Evolutionary conservation across 768 basidiomycete species (phyloP).

Genomic region (Hericium alpestre): DNA sequence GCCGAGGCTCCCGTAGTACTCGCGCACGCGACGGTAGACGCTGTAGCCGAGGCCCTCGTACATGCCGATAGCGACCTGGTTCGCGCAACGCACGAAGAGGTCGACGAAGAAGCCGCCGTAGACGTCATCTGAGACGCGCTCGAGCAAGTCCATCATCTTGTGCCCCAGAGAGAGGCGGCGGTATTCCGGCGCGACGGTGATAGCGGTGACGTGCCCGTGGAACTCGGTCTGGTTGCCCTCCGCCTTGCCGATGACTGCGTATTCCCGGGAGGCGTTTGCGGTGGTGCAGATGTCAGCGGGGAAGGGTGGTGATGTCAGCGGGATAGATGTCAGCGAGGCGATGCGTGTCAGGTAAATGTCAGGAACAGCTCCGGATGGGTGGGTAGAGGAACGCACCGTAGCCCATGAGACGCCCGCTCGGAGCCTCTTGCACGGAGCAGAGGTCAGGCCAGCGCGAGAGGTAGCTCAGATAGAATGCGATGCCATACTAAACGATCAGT

Average conservation of each 20-base stretch:
- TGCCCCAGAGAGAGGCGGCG: constrained; percentile 80
- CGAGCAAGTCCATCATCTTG: constrained; percentile 79
- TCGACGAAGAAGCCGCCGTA: constrained; percentile 90
- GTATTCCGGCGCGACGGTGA: constrained; percentile 91
- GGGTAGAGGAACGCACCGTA: constrained; percentile 53
- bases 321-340: too few species aligned
- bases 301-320: too few species aligned
- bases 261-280: too few species aligned
- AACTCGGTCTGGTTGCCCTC: constrained; percentile 69
- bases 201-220: constrained; percentile 92
- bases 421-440: constrained; percentile 73
- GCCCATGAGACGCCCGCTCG: constrained; percentile 80
- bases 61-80: constrained; percentile 75
- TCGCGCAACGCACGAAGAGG: constrained; percentile 87
- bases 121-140: constrained; percentile 69
- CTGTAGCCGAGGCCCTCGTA: constrained; percentile 91
- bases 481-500: constrained; percentile 54
- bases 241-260: constrained; percentile 84
- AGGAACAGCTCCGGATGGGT: too few species aligned
- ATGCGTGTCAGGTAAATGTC: too few species aligned
- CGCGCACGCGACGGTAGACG: constrained; percentile 81
- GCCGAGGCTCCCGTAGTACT: constrained; percentile 79
- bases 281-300: too few species aligned
- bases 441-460: constrained; percentile 88
- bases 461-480: constrained; percentile 82